These are phyloP conservation scores for Scleroderma bovista DNA, from an alignment of 768 basidiomycete genomes.

Conservation along the genomic window DNA sequence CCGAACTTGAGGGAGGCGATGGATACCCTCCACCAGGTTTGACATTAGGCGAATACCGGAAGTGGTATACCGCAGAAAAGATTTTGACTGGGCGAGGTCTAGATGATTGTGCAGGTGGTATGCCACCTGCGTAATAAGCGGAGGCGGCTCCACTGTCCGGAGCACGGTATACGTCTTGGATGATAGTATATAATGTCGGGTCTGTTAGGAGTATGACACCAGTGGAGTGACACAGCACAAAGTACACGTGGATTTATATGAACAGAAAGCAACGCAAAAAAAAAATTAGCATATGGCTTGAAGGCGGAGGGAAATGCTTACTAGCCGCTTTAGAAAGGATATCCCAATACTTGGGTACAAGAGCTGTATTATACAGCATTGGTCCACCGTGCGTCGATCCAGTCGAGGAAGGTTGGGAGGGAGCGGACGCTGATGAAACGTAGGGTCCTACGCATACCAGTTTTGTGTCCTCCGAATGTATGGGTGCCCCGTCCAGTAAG, in stretches of 20 bases:
- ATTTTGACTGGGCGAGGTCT: slow-evolving; percentile 35
- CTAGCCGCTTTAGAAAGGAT: slow-evolving; percentile 51
- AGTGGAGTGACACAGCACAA: not conserved
- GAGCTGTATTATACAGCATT: slow-evolving; percentile 51
- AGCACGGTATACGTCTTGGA: slow-evolving; percentile 50
- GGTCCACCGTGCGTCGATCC: slow-evolving; percentile 19
- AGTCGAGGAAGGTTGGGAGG: slow-evolving; percentile 14
- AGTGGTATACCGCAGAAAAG: slow-evolving; percentile 51
- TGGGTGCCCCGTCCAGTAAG: slow-evolving; percentile 39
- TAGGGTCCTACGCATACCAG: slow-evolving; percentile 30
- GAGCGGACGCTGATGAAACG: slow-evolving; percentile 25
- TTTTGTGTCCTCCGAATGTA: slow-evolving; percentile 47
- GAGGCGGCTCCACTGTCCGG: slow-evolving; percentile 18
- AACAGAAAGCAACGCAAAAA: not conserved
- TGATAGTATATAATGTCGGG: slow-evolving; percentile 59
- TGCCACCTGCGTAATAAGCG: slow-evolving; percentile 6
- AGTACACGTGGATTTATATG: not conserved
- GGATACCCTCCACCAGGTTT: not conserved
- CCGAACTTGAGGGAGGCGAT: not conserved
- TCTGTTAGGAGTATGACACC: slow-evolving; percentile 36
- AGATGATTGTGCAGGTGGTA: slow-evolving; percentile 33
- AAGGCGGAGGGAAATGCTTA: slow-evolving; percentile 23
- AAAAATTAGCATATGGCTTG: slow-evolving; percentile 1
- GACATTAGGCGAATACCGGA: slow-evolving; percentile 31
- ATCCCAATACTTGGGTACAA: slow-evolving; percentile 64